phyloP scores from a whole-genome alignment of 805 yeast genomes.

The Cyberlindnera xishuangbannaensis region DNA sequence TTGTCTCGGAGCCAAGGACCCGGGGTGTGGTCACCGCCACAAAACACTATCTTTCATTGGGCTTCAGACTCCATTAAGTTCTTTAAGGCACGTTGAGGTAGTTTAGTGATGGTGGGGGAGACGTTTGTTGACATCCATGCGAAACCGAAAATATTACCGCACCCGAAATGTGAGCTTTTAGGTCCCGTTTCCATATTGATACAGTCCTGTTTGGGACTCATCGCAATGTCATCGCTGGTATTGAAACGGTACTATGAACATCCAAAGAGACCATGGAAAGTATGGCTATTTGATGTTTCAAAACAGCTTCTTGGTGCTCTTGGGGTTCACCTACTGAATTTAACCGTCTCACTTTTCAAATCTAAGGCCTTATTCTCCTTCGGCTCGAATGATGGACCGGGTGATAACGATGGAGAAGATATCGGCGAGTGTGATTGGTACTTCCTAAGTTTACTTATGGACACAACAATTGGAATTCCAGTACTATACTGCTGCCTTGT shows the following conservation, averaged over 20 bases:
- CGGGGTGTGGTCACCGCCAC: no score
- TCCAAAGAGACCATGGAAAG: conserved; percentile 82
- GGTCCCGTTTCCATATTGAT: conserved; percentile 85
- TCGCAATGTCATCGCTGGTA: conserved; percentile 69
- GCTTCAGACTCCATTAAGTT: no score
- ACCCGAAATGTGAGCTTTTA: conserved; percentile 49
- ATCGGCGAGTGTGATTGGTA: conserved; percentile 92
- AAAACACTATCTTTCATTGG: no score
- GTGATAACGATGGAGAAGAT: conserved; percentile 29
- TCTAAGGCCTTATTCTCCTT: conserved; percentile 27
- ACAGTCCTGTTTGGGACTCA: conserved; percentile 69
- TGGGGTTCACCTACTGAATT: conserved; percentile 75
- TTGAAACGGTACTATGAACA: conserved; percentile 72
- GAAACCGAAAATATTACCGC: conserved; percentile 13
- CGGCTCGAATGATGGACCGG: conserved; percentile 1
- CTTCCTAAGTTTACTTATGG: conserved; percentile 79
- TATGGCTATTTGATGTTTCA: conserved; percentile 86
- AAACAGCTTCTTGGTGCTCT: conserved; percentile 87
- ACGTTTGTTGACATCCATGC: conserved; percentile 39
- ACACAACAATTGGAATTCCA: conserved; percentile 92
- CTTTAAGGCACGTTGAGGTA: no score
- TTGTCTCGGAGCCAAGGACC: no score
- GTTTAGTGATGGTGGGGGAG: neutral
- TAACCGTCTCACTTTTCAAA: conserved; percentile 57
- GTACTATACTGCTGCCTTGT: conserved; percentile 58